These are phyloP conservation scores for Pisolithus orientalis DNA, from an alignment of 768 basidiomycete genomes.

Conservation along the genomic window DNA sequence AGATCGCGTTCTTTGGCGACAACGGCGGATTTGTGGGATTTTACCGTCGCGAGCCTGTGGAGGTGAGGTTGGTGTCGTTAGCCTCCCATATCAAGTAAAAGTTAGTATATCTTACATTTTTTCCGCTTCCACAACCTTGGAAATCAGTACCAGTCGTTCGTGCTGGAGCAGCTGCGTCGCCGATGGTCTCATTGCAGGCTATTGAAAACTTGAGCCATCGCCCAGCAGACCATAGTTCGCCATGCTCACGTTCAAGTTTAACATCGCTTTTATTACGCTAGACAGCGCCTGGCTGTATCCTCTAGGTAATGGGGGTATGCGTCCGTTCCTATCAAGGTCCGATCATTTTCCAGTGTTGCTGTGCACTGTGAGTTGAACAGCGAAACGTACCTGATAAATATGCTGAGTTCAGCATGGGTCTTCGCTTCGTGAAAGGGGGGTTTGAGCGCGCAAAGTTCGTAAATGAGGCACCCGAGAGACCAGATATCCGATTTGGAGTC, in stretches of 20 bases:
- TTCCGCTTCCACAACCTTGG: slow-evolving; percentile 69
- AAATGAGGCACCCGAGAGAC: slow-evolving; percentile 95
- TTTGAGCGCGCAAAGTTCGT: slow-evolving; percentile 90
- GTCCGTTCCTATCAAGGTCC: slow-evolving; percentile 55
- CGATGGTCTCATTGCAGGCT: slow-evolving; percentile 87
- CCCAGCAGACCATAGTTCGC: not conserved
- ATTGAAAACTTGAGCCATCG: not conserved
- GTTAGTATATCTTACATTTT: slow-evolving; percentile 50
- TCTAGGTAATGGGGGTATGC: slow-evolving; percentile 85
- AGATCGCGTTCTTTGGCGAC: slow-evolving; percentile 62
- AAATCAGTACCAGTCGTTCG: slow-evolving; percentile 65
- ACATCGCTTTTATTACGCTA: slow-evolving; percentile 79
- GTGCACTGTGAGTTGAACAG: not conserved
- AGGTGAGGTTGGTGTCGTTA: too few species aligned
- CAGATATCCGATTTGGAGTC: slow-evolving; percentile 98
- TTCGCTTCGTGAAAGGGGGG: slow-evolving; percentile 93
- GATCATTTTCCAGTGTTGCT: not conserved
- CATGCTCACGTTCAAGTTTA: slow-evolving; percentile 67
- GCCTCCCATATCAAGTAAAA: too few species aligned
- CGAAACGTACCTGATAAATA: slow-evolving; percentile 64
- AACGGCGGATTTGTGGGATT: slow-evolving; percentile 52
- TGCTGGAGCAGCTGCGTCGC: slow-evolving; percentile 76
- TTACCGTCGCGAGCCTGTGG: slow-evolving; percentile 56
- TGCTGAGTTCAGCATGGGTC: slow-evolving; percentile 80
- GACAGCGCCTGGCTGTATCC: slow-evolving; percentile 72